These are phyloP conservation scores for Neohortaea acidophila DNA, from an alignment of 495 filamentous ascomycete genomes.

Conservation along the genomic window DNA sequence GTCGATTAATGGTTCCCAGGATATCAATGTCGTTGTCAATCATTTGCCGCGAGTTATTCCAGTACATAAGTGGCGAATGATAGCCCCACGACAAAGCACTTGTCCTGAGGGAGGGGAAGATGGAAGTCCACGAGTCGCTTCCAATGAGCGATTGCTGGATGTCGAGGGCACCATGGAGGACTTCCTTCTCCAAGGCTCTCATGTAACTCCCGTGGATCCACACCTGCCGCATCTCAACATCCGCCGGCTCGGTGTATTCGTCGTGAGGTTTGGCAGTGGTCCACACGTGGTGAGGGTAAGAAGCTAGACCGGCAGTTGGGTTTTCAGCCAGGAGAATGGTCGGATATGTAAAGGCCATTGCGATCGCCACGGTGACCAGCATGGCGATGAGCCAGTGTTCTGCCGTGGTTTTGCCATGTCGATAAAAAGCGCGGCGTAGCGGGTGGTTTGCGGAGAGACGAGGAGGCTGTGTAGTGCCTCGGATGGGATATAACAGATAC, in stretches of 20 bases:
- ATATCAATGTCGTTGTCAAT: conserved; percentile 44
- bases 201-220: conserved; percentile 50
- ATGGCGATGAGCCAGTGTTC: conserved; percentile 52
- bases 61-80: conserved; percentile 61
- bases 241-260: conserved; percentile 22
- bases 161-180: conserved; percentile 44
- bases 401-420: conserved; percentile 47
- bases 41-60: conserved; percentile 44
- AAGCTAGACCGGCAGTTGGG: conserved; percentile 42
- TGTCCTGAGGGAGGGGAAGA: conserved; percentile 12
- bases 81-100: conserved; percentile 30
- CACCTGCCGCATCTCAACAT: conserved; percentile 36
- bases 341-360: conserved; percentile 48
- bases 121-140: conserved; percentile 8
- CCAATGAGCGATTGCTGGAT: conserved; percentile 35
- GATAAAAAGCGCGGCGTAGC: conserved; percentile 42
- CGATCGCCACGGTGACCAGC: conserved; percentile 46
- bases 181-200: conserved; percentile 45
- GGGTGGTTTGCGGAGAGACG: conserved; percentile 32
- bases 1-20: conserved; percentile 47
- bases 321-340: conserved; percentile 45
- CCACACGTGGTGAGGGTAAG: conserved; percentile 62
- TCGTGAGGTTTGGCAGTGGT: conserved; percentile 48
- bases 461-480: conserved; percentile 35
- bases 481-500: conserved; percentile 50